Conservation (phyloP, 306 rosid species). For the Canavalia ensiformis region DNA sequence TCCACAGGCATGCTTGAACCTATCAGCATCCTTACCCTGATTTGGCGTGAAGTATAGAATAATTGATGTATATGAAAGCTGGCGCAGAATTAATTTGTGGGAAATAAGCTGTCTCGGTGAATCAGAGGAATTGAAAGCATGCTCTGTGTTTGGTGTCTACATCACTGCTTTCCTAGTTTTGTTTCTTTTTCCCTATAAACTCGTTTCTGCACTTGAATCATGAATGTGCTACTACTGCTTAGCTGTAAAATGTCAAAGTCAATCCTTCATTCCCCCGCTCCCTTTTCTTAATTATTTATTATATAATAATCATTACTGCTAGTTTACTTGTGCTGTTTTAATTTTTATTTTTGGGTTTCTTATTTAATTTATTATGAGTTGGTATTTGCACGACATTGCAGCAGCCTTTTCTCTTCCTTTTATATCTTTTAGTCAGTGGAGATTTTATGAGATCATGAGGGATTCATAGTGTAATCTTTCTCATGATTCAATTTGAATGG, state of each 20-base stretch:
- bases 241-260: slow-evolving; percentile 67
- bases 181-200: slow-evolving; percentile 51
- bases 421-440: slow-evolving; percentile 55
- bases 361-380: slow-evolving; percentile 46
- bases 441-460: slow-evolving; percentile 68
- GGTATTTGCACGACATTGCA: slow-evolving; percentile 47
- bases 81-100: too few relatives aligned
- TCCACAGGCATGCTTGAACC: too few relatives aligned
- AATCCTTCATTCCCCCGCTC: slow-evolving; percentile 54
- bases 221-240: slow-evolving; percentile 67
- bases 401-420: slow-evolving; percentile 60
- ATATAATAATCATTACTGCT: slow-evolving; percentile 44
- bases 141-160: slow-evolving; percentile 42
- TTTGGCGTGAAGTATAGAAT: too few relatives aligned
- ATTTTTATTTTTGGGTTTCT: not conserved
- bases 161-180: slow-evolving; percentile 56
- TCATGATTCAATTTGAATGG: slow-evolving; percentile 68
- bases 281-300: slow-evolving; percentile 47
- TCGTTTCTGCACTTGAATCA: slow-evolving; percentile 78
- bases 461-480: slow-evolving; percentile 63
- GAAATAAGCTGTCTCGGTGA: too few relatives aligned
- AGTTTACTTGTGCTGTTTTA: slow-evolving; percentile 45
- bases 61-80: too few relatives aligned
- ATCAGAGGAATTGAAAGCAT: too few relatives aligned
- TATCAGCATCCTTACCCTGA: too few relatives aligned